Base-by-base conservation (phyloP, 2,329 filamentous ascomycete species). In the Neonectria ditissima region DNA sequence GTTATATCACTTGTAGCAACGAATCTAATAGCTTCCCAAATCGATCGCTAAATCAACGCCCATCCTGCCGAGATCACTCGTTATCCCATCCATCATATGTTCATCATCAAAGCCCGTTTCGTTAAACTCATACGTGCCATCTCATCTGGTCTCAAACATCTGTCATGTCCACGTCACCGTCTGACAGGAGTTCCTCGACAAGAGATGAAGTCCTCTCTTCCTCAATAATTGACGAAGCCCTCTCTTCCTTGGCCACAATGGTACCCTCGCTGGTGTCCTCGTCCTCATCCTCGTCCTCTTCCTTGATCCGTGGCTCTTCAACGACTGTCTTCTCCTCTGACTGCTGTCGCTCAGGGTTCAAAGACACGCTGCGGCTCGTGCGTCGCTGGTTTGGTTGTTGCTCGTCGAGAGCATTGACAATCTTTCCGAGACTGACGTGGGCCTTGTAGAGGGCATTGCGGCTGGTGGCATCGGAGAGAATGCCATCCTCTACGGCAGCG, bases 371-470 rank as follows among this genome's bases (percentile, higher is more conserved):
- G 30, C 83, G 79, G 69, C 83, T 85, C 9, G 76, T 80, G 24
- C 80, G 78, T 28, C 79, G 72, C n/a, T 78, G 70, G 41, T 69
- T 69, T 2, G 75, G 75, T 57, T 79, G 75, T 66, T 74, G 75
- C 72, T 84, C 85, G 59, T 85, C 84, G 3, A 90, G 81, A 32
- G 76, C 76, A 71, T 90, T 90, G 67, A 91, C 87, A 57, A 91
- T 90, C 79, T 91, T 91, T 69, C 88, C 88, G 1, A 92, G 78
- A 63, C 82, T 84, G 67, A 91, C 85, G 70, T 92, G 89, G 55
- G 91, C 85, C 76, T 91, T 91, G 80, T 88, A 90, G 14, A 91
- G 79, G 0, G 89, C 84, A 66, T 91, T 91, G 53, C 87, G 83
- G 68, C 84, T 86, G 22, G 85, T 87, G 14, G 86, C 87, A 76